phyloP scores from a whole-genome alignment of 768 basidiomycete genomes.

The Hortiboletus campestris region DNA sequence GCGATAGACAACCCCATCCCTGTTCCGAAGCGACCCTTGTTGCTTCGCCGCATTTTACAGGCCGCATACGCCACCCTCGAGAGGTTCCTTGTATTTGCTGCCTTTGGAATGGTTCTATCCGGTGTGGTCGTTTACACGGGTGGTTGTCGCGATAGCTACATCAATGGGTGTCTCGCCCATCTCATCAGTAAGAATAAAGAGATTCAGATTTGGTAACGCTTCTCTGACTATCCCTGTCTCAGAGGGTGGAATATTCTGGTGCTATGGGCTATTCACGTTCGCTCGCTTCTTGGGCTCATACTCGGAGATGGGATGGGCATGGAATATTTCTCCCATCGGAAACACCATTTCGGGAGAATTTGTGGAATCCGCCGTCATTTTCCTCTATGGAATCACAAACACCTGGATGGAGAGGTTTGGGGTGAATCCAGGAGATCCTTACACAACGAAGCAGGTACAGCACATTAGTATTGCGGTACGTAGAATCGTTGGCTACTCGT shows the following conservation, averaged over 20 bases:
- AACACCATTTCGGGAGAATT: slow-evolving; percentile 66
- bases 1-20: slow-evolving; percentile 20
- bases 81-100: slow-evolving; percentile 67
- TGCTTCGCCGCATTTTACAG: slow-evolving; percentile 44
- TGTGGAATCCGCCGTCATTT: slow-evolving; percentile 77
- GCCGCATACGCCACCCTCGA: slow-evolving; percentile 55
- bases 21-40: slow-evolving; percentile 23
- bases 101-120: slow-evolving; percentile 58
- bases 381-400: slow-evolving; percentile 85
- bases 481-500: not conserved
- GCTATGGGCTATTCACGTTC: slow-evolving; percentile 84
- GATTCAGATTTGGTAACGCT: not conserved
- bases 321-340: slow-evolving; percentile 69
- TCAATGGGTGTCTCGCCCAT: slow-evolving; percentile 87
- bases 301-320: slow-evolving; percentile 89
- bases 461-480: slow-evolving; percentile 90
- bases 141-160: slow-evolving; percentile 73
- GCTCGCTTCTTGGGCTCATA: slow-evolving; percentile 93
- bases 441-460: slow-evolving; percentile 87
- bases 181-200: slow-evolving; percentile 67
- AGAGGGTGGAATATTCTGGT: slow-evolving; percentile 94
- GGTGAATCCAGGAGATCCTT: slow-evolving; percentile 74
- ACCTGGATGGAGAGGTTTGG: slow-evolving; percentile 98
- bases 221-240: slow-evolving; percentile 1
- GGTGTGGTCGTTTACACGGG: slow-evolving; percentile 86